Evolutionary conservation across 2,329 filamentous ascomycete genomes (phyloP), one percentile per base, ranked within the genome.

Genomic region (Teratosphaeria epicoccoides): DNA sequence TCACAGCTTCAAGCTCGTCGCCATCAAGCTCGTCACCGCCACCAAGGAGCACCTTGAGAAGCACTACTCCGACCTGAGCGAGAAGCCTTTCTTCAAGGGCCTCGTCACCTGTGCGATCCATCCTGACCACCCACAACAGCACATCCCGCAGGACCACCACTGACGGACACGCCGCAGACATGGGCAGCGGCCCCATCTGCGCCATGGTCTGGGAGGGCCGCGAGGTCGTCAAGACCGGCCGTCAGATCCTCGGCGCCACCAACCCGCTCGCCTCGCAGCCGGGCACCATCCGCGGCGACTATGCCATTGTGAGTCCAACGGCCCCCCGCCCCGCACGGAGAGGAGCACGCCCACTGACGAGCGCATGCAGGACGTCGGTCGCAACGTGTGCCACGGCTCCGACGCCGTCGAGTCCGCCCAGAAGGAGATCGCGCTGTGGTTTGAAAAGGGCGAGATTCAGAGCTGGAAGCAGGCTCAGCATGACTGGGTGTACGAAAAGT

Each of bases 191-290:
- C 73, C 93, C 93, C 73, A 91, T 98, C 79, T 85, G 82, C 80
- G 93, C 93, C 79, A 98, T 97, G 91, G 86, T 98, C 76, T 98
- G 93, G 93, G 90, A 98, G 77, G 93, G 93, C 71, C 87, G 87
- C 82, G 90, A 98, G 70, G 93, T 85, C 75, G 90, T 96, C 82
- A 97, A 97, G 87, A 96, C 90, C 65, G 93, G 93, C 76, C 91
- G 93, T 71, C 83, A 78, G 74, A 84, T 98, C 73, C 89, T 98
- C 74, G 93, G 93, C 77, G 93, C 93, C 77, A 98, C 93, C 82
- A 97, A 98, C 87, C 93, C 93, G 69, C 82, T 93, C 62, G 87
- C 85, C 71, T 97, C 91, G 53, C 83, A 85, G 68, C 93, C 93
- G 60, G 93, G 93, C 73, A 98, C 93, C 79, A 98, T 98, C 82